These are phyloP conservation scores for Hawksworthiomyces lignivorus DNA, from an alignment of 2,329 filamentous ascomycete species.

Conservation along the genomic window DNA sequence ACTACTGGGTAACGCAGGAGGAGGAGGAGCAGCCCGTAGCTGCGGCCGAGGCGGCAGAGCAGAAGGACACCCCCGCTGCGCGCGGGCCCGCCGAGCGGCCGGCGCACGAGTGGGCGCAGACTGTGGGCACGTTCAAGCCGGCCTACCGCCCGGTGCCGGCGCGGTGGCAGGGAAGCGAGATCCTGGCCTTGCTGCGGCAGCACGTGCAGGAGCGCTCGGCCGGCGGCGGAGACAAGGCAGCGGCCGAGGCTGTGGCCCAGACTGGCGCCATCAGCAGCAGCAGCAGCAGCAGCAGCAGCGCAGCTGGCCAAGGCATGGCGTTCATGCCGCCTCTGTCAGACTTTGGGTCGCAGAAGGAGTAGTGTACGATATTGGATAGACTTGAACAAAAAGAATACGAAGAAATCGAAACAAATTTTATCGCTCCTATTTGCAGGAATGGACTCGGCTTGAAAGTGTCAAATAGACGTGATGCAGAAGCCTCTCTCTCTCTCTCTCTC, in stretches of 20 bases:
- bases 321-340: slow-evolving; percentile 46
- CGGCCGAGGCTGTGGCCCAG: too few relatives aligned
- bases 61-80: slow-evolving; percentile 17
- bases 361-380: too few relatives aligned
- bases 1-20: slow-evolving; percentile 97
- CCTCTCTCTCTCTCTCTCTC: too few relatives aligned
- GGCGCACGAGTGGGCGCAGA: slow-evolving; percentile 91
- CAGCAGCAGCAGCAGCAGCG: slow-evolving; percentile 12
- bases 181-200: slow-evolving; percentile 65
- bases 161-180: slow-evolving; percentile 77
- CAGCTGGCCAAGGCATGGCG: slow-evolving; percentile 43
- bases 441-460: too few relatives aligned
- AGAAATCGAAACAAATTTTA: too few relatives aligned
- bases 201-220: slow-evolving; percentile 72
- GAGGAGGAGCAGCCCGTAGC: slow-evolving; percentile 17
- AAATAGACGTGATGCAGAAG: too few relatives aligned
- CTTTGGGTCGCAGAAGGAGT: background rate
- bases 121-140: slow-evolving; percentile 86
- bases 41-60: slow-evolving; percentile 18
- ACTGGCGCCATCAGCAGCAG: slow-evolving; percentile 26
- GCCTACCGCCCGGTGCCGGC: slow-evolving; percentile 84
- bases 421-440: too few relatives aligned
- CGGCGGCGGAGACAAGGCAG: too few relatives aligned
- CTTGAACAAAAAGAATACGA: too few relatives aligned
- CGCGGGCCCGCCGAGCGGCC: slow-evolving; percentile 22